Conservation (phyloP, 106 monocot genomes). For the Platanthera guangdongensis region DNA sequence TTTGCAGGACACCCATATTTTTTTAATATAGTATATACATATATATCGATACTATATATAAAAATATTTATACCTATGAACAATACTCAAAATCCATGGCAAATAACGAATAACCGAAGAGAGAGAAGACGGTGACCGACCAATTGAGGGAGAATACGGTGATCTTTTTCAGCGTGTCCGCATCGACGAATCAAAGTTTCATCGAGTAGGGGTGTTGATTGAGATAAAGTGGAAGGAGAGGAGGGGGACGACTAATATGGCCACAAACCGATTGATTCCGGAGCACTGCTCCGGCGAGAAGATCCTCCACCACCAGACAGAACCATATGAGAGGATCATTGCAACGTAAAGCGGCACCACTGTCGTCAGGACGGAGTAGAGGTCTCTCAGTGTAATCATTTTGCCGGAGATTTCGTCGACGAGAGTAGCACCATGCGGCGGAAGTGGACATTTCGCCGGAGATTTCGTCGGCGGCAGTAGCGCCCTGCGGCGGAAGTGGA, state of each 20-base stretch:
- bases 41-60: no score
- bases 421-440: background rate
- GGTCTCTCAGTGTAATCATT: conserved; percentile 47
- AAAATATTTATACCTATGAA: no score
- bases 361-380: conserved; percentile 51
- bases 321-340: conserved; percentile 64
- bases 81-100: no score
- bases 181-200: conserved; percentile 54
- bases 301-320: conserved; percentile 57
- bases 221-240: conserved; percentile 73
- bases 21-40: no score
- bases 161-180: conserved; percentile 54
- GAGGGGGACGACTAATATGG: conserved; percentile 54
- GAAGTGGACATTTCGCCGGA: no score
- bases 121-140: conserved; percentile 63
- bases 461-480: no score
- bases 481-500: no score
- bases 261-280: conserved; percentile 63
- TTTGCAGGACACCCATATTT: no score
- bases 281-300: conserved; percentile 68
- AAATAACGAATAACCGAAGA: no score
- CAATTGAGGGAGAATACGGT: conserved; percentile 50
- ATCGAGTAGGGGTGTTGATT: conserved; percentile 57
- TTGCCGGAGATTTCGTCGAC: background rate
- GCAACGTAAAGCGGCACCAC: conserved; percentile 70